Base-by-base conservation (phyloP, 306 rosid genomes). In the Trichosanthes cucumerina region DNA sequence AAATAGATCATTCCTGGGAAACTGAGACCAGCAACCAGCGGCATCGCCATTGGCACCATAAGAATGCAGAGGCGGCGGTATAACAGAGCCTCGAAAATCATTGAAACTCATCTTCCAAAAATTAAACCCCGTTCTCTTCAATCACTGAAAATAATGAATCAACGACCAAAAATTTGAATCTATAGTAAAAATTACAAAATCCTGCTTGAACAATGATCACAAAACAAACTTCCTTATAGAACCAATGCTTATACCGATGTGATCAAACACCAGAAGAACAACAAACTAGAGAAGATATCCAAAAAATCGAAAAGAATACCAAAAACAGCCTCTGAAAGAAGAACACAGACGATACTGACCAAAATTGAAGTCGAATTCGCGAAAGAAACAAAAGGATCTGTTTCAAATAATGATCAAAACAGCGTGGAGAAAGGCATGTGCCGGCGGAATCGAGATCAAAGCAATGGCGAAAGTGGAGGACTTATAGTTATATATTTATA, bases 21-120 rank as follows among this genome's bases (percentile, higher is more conserved):
- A 86, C 84, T 88, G 89, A 80, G 82, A 88, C 83, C 93, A 87
- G 74, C 85, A 81, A 33, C 63, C 91, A 83, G 89, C 79, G 63
- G 88, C 90, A 53, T 95, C 96, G 13, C 82, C 84, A 18, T 81
- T 87, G 34, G 79, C 77, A 39, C 56, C 80, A 76, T 84, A 89
- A 3, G 68, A 47, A 64, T 49, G 74, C 71, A 85, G 78, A 21
- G 88, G 85, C 62, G 89, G 79, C 79, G 86, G 82, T 82, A 79
- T 75, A 41, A 82, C 85, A 28, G 81, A 81, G 58, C 85, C 79
- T 47, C 81, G 81, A 46, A 85, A 75, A 80, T 95, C 91, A 34
- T 90, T 36, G 82, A 83, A 90, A 88, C 79, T 84, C 97, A 92
- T 88, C 4, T 84, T 53, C 46, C 28, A 80, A 86, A 86, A 68